Evolutionary conservation across 192 early-diverging fungal genomes (phyloP).

Genomic region (Lobulomyces angularis): DNA sequence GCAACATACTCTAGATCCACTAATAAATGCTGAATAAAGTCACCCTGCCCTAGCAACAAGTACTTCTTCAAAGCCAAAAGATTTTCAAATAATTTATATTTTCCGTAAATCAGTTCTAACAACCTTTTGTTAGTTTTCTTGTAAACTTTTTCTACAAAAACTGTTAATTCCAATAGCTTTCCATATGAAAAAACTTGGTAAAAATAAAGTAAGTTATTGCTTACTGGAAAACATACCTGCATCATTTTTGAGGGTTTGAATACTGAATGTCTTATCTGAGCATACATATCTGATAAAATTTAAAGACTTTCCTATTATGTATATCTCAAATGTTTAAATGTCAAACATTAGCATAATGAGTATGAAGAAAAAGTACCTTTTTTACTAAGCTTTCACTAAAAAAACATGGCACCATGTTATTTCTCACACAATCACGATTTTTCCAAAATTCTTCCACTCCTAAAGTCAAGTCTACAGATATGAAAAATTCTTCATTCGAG

Average conservation of each 20-base stretch:
- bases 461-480: slow-evolving; percentile 38
- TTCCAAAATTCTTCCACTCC: slow-evolving; percentile 71
- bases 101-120: slow-evolving; percentile 61
- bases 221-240: slow-evolving; percentile 19
- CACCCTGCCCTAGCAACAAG: slow-evolving; percentile 82
- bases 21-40: slow-evolving; percentile 85
- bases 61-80: slow-evolving; percentile 77
- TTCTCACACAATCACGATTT: slow-evolving; percentile 55
- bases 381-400: slow-evolving; percentile 58
- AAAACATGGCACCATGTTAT: slow-evolving; percentile 84
- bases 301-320: slow-evolving; percentile 74
- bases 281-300: slow-evolving; percentile 52
- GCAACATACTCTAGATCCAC: slow-evolving; percentile 59
- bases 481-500: slow-evolving; percentile 86
- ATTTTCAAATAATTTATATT: slow-evolving; percentile 76
- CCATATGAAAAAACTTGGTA: slow-evolving; percentile 43
- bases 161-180: slow-evolving; percentile 56
- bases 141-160: slow-evolving; percentile 61
- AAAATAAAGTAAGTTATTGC: slow-evolving; percentile 1
- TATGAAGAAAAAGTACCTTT: slow-evolving; percentile 35
- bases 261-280: slow-evolving; percentile 18
- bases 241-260: slow-evolving; percentile 10
- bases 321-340: too few relatives aligned
- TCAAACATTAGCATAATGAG: too few relatives aligned
- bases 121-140: slow-evolving; percentile 59